Evolutionary conservation across 2,329 filamentous ascomycete genomes (phyloP), one percentile per base, ranked within the genome.

Genomic region (Bimuria novae-zelandiae): DNA sequence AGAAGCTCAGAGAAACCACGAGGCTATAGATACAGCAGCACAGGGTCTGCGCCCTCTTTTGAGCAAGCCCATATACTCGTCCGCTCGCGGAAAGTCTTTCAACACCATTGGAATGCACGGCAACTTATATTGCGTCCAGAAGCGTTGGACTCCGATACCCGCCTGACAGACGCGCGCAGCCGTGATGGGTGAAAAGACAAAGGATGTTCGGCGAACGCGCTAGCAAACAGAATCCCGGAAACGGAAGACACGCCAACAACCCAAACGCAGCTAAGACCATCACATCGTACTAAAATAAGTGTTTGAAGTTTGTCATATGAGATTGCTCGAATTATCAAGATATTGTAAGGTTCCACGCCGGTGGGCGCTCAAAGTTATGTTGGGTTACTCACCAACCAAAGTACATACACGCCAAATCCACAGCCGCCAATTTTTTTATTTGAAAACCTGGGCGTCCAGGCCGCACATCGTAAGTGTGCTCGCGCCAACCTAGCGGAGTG

Each of bases 141-240:
- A 49, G 30, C 51, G 53, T 59, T 63, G 36, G 44, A 33, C 5
- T 41, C 32, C 11, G 45, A 17, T 44, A 45, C 27, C 41, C 29
- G 43, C 56, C 51, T 55, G 60, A 56, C 56, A 50, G 61, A 63
- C 43, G 61, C 56, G 54, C 58, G 61, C 63, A 57, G 59, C 52
- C 52, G 47, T 42, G 27, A 61, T 54, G 21, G 2, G 16, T 54
- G 35, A 44, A 23, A 36, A 51, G 50, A 47, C 44, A 47, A 47
- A 47, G 44, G 21, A 47, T 47, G 23, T 14, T 12, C 8, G 14
- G 21, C 30, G 21, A 22, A n/a, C 33, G 16, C 44, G 19, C 44
- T 47, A 63, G 56, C 56, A 60, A 56, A 57, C 50, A 32, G 36
- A 27, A 39, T 36, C 51, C 56, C 56, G 56, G 44, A 61, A 55